These are phyloP conservation scores for Trichoderma koningiopsis DNA, from an alignment of 2,329 filamentous ascomycete genomes.

Conservation along the genomic window DNA sequence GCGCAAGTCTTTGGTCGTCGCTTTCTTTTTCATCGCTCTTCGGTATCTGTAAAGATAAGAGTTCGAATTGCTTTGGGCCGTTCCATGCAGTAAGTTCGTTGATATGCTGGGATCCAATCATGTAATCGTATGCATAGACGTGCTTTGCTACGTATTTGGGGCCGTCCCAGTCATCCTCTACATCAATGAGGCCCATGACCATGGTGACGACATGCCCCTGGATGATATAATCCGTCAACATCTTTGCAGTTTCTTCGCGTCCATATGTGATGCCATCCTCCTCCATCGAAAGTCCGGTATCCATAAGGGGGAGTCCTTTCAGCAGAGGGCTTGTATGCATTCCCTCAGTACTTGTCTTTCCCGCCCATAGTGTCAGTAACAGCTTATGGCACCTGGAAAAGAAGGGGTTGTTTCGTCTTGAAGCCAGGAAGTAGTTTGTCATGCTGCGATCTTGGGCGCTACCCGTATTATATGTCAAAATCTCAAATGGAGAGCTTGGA, in stretches of 20 bases:
- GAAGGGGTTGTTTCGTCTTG: slow-evolving; percentile 45
- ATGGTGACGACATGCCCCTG: slow-evolving; percentile 56
- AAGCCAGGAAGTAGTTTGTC: slow-evolving; percentile 54
- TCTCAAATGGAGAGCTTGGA: slow-evolving; percentile 48
- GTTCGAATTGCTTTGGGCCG: slow-evolving; percentile 50
- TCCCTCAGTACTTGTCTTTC: slow-evolving; percentile 52
- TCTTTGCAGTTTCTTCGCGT: slow-evolving; percentile 43
- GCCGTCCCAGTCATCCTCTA: slow-evolving; percentile 55
- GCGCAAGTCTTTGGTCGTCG: slow-evolving; percentile 50
- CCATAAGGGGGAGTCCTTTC: slow-evolving; percentile 45
- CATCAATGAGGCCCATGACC: slow-evolving; percentile 55
- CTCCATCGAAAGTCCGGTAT: slow-evolving; percentile 29
- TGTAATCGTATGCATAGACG: slow-evolving; percentile 53
- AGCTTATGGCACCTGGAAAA: slow-evolving; percentile 52
- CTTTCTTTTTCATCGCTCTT: slow-evolving; percentile 38
- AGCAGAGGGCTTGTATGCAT: slow-evolving; percentile 53
- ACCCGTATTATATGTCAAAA: slow-evolving; percentile 50
- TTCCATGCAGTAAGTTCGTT: slow-evolving; percentile 56
- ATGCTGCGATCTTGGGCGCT: slow-evolving; percentile 40
- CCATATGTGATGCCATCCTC: slow-evolving; percentile 36
- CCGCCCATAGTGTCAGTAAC: slow-evolving; percentile 56
- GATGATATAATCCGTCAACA: slow-evolving; percentile 59
- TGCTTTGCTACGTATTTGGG: slow-evolving; percentile 52
- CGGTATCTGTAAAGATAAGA: slow-evolving; percentile 47
- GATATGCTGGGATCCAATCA: slow-evolving; percentile 54